Base-by-base conservation (phyloP, 2,329 filamentous ascomycete species). In the Cladosporium phlei region DNA sequence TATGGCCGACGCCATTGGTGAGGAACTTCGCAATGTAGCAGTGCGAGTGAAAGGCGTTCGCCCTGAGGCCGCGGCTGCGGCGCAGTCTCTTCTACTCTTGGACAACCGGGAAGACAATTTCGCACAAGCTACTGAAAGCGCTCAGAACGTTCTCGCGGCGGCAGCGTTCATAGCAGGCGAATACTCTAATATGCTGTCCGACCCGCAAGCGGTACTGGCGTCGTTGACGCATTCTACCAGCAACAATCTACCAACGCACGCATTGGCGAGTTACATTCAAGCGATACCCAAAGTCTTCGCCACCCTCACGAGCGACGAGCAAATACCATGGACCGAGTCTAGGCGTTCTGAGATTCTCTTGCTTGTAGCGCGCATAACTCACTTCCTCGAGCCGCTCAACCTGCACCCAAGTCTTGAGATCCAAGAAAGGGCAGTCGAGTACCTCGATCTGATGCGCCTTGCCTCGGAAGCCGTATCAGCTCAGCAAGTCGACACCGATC, bases 351-450 rank as follows among this genome's bases (percentile, higher is more conserved):
- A 82, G 52, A 80, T 86, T 25, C 81, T 85, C 7, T 76, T 97
- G 3, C 73, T 95, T 19, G 82, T 95, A 67, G 85, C 86, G 21
- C 81, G 89, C 2, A 81, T 96, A 5, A 79, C 95, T 16, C 80
- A 93, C 62, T 85, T 87, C 38, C 71, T 95, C 17, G 90, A 97
- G 58, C 79, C 83, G 1, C 68, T 97, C 12, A 81, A 83, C 0
- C 75, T 83, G 30, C 88, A 97, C 63, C 90, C 91, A 0, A 88
- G 83, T 58, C 75, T 98, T 1, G 93, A 98, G 63, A 89, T 98
- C 3, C 93, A 98, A 67, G 93, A 97, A 66, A 81, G 93, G 47
- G 85, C 90, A 3, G 90, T 96, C 1, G 90, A 96, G 62, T 94
- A 95, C 57, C 77, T 89, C 0, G 93, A 98, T 63, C 75, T 97